Evolutionary conservation across 306 rosid genomes (phyloP).

Genomic region (Inga leiocalycina): DNA sequence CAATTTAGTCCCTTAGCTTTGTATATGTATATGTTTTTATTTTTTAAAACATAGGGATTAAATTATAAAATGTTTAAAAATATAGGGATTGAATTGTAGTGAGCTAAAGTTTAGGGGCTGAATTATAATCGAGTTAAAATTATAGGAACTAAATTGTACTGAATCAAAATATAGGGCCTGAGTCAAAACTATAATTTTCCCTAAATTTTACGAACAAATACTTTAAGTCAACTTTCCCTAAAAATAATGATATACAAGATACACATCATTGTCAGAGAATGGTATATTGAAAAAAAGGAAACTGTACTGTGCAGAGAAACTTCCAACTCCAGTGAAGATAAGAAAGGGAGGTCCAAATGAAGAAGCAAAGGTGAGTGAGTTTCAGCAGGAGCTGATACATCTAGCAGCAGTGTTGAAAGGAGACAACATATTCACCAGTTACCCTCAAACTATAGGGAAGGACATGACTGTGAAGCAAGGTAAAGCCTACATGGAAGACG

Average conservation of each 20-base stretch:
- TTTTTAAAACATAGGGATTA: too few species aligned
- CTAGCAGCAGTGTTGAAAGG: slow-evolving; percentile 84
- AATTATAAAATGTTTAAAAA: too few species aligned
- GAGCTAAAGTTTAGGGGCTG: too few species aligned
- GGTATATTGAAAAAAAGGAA: not conserved
- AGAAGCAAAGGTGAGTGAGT: slow-evolving; percentile 61
- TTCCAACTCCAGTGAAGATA: slow-evolving; percentile 61
- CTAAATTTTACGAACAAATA: too few species aligned
- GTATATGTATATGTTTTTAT: too few species aligned
- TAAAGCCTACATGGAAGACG: slow-evolving; percentile 67
- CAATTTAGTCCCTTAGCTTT: too few species aligned
- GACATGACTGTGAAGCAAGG: slow-evolving; percentile 78
- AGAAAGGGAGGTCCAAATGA: slow-evolving; percentile 61
- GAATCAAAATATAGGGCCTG: too few species aligned
- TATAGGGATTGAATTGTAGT: too few species aligned
- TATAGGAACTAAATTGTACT: too few species aligned
- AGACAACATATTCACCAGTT: slow-evolving; percentile 67
- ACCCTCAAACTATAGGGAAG: slow-evolving; percentile 58
- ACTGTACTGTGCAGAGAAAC: slow-evolving; percentile 46
- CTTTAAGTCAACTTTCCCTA: too few species aligned
- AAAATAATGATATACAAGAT: not conserved
- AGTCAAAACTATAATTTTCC: too few species aligned
- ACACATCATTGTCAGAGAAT: not conserved
- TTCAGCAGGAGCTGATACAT: slow-evolving; percentile 82
- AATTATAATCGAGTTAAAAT: too few species aligned